Percentiles rank a stretch among this genome's conserved stretches.
These are phyloP conservation scores for Barbarea vulgaris DNA, from an alignment of 345 rosid genomes.

Conservation along the genomic window DNA sequence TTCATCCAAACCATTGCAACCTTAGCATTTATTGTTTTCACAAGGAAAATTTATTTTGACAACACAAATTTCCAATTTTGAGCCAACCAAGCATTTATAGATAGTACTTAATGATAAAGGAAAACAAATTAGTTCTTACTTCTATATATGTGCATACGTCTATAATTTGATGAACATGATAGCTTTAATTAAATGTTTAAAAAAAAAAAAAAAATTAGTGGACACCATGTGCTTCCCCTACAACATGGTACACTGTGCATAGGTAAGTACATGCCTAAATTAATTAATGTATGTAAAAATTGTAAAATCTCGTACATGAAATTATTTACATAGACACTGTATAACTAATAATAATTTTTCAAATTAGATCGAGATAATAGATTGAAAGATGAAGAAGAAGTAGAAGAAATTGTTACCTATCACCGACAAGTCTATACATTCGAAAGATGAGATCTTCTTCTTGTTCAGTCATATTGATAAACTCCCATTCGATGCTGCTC, in stretches of 20 bases:
- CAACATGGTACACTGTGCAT: slow-evolving; percentile 26
- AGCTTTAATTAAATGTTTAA: slow-evolving; percentile 4
- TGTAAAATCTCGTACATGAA: background rate
- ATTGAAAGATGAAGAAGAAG: background rate
- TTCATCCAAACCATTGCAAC: background rate
- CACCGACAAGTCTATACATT: slow-evolving; percentile 71
- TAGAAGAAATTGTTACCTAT: slow-evolving; percentile 40
- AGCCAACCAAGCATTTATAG: slow-evolving; percentile 24
- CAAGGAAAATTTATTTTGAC: background rate
- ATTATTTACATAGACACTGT: background rate
- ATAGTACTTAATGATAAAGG: background rate
- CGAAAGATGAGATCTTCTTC: slow-evolving; percentile 72
- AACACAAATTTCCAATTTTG: background rate
- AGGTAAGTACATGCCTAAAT: slow-evolving; percentile 18
- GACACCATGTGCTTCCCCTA: slow-evolving; percentile 30
- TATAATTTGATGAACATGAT: slow-evolving; percentile 20
- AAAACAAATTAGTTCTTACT: background rate
- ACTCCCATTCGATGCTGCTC: slow-evolving; percentile 64
- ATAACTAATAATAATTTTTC: background rate
- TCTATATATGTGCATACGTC: background rate
- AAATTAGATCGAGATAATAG: background rate
- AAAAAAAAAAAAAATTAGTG: slow-evolving; percentile 16
- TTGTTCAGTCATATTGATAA: slow-evolving; percentile 59
- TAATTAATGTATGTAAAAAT: background rate
- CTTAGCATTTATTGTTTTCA: background rate